Conservation (phyloP, 108 stramenopile genomes). For the Cyclotella cryptica region DNA sequence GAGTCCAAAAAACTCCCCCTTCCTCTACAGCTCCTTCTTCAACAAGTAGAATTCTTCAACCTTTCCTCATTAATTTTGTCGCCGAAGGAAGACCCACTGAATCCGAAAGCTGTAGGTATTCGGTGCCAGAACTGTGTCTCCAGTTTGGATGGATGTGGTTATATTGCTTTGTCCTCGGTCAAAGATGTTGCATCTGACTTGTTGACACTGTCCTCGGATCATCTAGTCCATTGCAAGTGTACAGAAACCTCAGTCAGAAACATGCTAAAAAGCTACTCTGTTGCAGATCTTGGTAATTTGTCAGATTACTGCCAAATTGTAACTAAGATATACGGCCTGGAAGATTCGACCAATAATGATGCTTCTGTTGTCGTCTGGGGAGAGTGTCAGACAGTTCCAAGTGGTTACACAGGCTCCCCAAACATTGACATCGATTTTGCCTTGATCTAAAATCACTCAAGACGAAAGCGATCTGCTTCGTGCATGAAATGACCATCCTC, state of each 20-base stretch:
- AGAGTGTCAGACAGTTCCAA: conserved; percentile 13
- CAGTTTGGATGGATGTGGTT: conserved; percentile 4
- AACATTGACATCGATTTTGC: conserved; percentile 24
- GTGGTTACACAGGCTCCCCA: conserved; percentile 15
- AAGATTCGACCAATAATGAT: background rate
- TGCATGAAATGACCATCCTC: background rate
- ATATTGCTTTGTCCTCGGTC: background rate
- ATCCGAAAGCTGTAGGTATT: conserved; percentile 9
- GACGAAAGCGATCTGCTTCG: too few relatives aligned
- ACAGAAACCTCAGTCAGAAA: background rate
- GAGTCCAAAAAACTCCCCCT: conserved; percentile 12
- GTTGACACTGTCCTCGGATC: background rate
- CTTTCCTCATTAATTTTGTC: conserved; percentile 7
- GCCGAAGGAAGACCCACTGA: background rate
- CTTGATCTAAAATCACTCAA: background rate
- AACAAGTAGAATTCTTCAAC: conserved; percentile 20
- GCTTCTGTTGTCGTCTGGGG: background rate
- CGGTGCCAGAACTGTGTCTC: conserved; percentile 25
- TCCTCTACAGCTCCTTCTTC: conserved; percentile 10
- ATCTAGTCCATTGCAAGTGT: conserved; percentile 5
- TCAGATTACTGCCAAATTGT: conserved; percentile 9
- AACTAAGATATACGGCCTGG: conserved; percentile 3
- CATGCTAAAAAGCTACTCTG: background rate
- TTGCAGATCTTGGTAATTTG: background rate
- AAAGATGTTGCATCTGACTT: conserved; percentile 13